Base-by-base conservation (phyloP, 257 asterid genomes). In the Galeopsis tetrahit region DNA sequence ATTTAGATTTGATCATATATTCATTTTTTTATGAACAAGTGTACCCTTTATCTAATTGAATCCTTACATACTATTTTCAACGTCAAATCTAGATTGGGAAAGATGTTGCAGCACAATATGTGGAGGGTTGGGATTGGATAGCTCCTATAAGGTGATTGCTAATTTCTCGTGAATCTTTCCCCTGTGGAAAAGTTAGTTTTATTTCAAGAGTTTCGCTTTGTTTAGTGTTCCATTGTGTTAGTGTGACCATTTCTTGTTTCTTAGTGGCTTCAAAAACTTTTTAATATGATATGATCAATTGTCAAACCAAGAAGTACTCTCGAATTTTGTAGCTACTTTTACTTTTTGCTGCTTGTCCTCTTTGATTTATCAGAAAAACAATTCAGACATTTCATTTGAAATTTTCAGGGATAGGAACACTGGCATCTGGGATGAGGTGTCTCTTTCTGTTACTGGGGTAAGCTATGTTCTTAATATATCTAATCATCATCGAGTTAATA, bases 101-200 rank as follows among this genome's bases (percentile, higher is more conserved):
- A 82, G 98, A 91, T 82, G 97, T 94, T 56, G 97, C 97, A 59
- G 80, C 97, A 63, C 98, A 94, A 56, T 94, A 94, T 75, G 99
- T 94, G 7, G 93, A 94, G 78, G 99, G 97, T 32, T 94, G 99
- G 99, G 98, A 94, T 82, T 91, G 99, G 99, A 90, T 94, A 77
- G 83, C 95, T 80, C 99, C 99, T 39, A 90, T 91, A 77, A 87
- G 99, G 99, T 91, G 79, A 75, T 69, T 71, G 15, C 36, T 72
- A 33, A 57, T 63, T 67, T 76, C 73, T 72, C 57, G 56, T 5
- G 17, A 5, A n/a, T 15, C 57, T 60, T 62, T 33, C 38, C 46
- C 58, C 44, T 46, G n/a, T 48, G 32, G 60, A 48, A 36, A 71
- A 17, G 13, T 63, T 63, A 57, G 5, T 48, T 48, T 62, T 55